phyloP scores from a whole-genome alignment of 257 asterid genomes.

The Solanum dulcamara region DNA sequence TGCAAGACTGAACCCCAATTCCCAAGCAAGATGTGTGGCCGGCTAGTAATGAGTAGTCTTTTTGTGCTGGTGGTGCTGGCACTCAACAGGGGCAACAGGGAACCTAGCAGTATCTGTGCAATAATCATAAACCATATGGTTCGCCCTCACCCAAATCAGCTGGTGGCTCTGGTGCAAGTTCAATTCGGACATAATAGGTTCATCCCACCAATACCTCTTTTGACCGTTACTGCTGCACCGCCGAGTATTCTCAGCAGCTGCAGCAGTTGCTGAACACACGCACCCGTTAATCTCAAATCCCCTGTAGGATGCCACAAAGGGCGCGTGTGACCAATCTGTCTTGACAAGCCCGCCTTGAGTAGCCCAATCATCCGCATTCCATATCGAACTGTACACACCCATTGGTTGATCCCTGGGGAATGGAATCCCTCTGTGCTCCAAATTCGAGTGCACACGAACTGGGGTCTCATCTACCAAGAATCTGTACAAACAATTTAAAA shows the following conservation, averaged over 20 bases:
- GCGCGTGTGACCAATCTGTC: conserved; percentile 84
- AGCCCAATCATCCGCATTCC: conserved; percentile 98
- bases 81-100: conserved; percentile 52
- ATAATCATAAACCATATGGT: conserved; percentile 75
- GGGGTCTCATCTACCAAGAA: conserved; percentile 87
- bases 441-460: conserved; percentile 58
- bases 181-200: conserved; percentile 53
- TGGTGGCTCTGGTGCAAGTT: conserved; percentile 79
- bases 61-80: conserved; percentile 64
- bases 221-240: conserved; percentile 36
- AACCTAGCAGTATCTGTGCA: conserved; percentile 63
- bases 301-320: conserved; percentile 55
- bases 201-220: conserved; percentile 69
- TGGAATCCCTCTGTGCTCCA: conserved; percentile 71
- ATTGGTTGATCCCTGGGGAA: conserved; percentile 77
- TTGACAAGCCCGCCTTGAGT: conserved; percentile 85
- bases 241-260: conserved; percentile 26
- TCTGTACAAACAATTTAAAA: conserved; percentile 15
- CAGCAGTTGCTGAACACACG: conserved; percentile 34
- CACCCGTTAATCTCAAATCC: conserved; percentile 63
- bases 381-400: conserved; percentile 82
- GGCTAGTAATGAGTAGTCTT: not conserved
- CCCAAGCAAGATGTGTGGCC: not conserved
- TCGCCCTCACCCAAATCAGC: conserved; percentile 72
- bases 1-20: not conserved